phyloP scores from a whole-genome alignment of 1,284 basidiomycete species.

The Microbotryum intermedium region DNA sequence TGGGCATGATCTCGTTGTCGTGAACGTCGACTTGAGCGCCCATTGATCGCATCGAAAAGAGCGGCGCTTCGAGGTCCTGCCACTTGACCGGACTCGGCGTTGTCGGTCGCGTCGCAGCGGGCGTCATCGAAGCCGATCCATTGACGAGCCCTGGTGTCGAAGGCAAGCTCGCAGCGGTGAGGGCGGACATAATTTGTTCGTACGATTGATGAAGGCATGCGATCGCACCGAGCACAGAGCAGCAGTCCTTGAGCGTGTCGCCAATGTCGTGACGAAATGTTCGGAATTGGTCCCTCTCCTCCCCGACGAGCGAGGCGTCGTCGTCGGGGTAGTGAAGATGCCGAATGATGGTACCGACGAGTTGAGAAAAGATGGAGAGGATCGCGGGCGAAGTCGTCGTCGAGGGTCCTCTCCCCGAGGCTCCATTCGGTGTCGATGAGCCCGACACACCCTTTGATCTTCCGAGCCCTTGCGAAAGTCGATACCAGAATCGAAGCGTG shows the following conservation, averaged over 20 bases:
- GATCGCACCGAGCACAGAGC: conserved; percentile 82
- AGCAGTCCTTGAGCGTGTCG: conserved; percentile 98
- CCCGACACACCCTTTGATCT: conserved; percentile 29
- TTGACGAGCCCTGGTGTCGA: neutral
- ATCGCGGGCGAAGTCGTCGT: conserved; percentile 27
- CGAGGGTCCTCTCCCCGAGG: no score
- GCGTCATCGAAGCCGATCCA: conserved; percentile 5
- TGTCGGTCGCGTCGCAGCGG: neutral
- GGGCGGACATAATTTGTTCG: conserved; percentile 65
- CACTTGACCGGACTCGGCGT: conserved; percentile 44
- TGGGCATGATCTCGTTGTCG: conserved; percentile 79
- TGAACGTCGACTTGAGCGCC: conserved; percentile 81
- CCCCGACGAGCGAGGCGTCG: conserved; percentile 59
- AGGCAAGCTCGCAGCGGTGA: conserved; percentile 43
- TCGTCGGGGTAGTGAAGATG: conserved; percentile 84
- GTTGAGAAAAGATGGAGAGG: conserved; percentile 66
- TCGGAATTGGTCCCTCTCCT: conserved; percentile 89
- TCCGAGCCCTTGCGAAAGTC: conserved; percentile 64
- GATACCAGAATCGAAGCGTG: conserved; percentile 98
- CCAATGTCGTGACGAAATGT: conserved; percentile 97
- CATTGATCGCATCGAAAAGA: conserved; percentile 98
- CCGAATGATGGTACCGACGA: conserved; percentile 78
- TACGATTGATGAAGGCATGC: conserved; percentile 74
- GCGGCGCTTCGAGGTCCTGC: conserved; percentile 96
- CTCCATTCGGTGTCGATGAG: no score